Evolutionary conservation across 2,329 filamentous ascomycete genomes (phyloP), one percentile per base, ranked within the genome.

Genomic region (Chaetomium sp.): DNA sequence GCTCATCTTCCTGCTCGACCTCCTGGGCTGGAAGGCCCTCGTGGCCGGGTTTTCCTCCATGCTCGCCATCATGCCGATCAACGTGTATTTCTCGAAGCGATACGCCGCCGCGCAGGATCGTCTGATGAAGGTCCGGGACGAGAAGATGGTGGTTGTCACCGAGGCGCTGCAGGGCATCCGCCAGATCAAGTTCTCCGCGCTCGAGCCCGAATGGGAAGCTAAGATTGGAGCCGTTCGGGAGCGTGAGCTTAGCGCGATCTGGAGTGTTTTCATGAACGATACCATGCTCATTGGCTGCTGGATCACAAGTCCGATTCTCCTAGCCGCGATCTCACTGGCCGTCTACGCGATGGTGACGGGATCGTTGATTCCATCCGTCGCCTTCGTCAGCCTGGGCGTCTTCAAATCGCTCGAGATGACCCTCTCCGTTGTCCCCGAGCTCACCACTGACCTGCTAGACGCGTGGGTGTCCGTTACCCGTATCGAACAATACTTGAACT

Each of bases 151-250:
- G 0, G 79, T 91, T 11, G 79, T 94, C 35, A 88, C 87, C 1
- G 88, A 94, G 68, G 87, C 86, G 0, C 72, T 94, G 1, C 81
- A 88, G 62, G 88, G 88, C 6, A 91, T 92, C 60, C 81, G 88
- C 1, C 89, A 94, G 69, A 89, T 94, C 72, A 94, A 94, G 65
- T 91, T 92, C 63, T 87, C 87, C 0, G 88, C 88, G 1, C 71
- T 90, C 1, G 89, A 92, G 68, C 72, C 75, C 19, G 82, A 88
- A 62, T 92, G 89, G 88, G 82, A 90, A 67, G 75, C 77, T 12
- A 87, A 85, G 58, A 88, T 94, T 66, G 70, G 77, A 59, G 69
- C 78, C 59, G 80, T 85, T 6, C 77, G 89, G 64, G 79, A 84
- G 44, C 79, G 78, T 47, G 89, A 92, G 67, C 76, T 92, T 8